phyloP scores from a whole-genome alignment of 495 filamentous ascomycete genomes.

The Lindgomyces ingoldianus region DNA sequence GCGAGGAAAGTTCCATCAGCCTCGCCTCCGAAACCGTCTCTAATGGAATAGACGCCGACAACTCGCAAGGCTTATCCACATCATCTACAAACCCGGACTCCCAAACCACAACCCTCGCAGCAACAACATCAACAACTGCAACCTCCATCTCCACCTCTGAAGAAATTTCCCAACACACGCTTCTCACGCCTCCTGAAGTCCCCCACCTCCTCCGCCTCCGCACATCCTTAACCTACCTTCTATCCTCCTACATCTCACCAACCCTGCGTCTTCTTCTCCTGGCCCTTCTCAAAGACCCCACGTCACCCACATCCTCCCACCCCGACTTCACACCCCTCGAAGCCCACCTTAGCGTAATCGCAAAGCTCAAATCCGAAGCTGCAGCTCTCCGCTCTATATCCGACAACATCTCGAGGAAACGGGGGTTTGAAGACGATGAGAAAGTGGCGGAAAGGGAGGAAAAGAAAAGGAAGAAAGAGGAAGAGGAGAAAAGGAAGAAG shows the following conservation, averaged over 20 bases:
- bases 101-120: slow-evolving; percentile 17
- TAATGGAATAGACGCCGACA: neutral
- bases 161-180: neutral
- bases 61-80: slow-evolving; percentile 26
- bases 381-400: slow-evolving; percentile 61
- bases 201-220: slow-evolving; percentile 57
- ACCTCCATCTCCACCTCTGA: neutral
- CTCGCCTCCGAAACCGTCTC: slow-evolving; percentile 38
- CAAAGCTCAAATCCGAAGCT: slow-evolving; percentile 67
- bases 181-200: slow-evolving; percentile 29
- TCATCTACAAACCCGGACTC: slow-evolving; percentile 26
- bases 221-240: slow-evolving; percentile 74
- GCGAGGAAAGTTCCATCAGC: slow-evolving; percentile 43
- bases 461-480: slow-evolving; percentile 68
- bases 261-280: slow-evolving; percentile 54
- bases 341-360: slow-evolving; percentile 63
- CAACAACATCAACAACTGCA: slow-evolving; percentile 5
- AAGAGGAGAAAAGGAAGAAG: slow-evolving; percentile 74
- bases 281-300: slow-evolving; percentile 50
- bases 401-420: slow-evolving; percentile 75
- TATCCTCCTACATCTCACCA: slow-evolving; percentile 66
- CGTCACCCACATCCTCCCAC: slow-evolving; percentile 44
- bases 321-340: slow-evolving; percentile 72
- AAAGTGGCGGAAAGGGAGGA: slow-evolving; percentile 52
- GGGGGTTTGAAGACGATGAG: slow-evolving; percentile 64